Base-by-base conservation (phyloP, 129 eudicot species). In the Rutidosis leptorrhynchoides region DNA sequence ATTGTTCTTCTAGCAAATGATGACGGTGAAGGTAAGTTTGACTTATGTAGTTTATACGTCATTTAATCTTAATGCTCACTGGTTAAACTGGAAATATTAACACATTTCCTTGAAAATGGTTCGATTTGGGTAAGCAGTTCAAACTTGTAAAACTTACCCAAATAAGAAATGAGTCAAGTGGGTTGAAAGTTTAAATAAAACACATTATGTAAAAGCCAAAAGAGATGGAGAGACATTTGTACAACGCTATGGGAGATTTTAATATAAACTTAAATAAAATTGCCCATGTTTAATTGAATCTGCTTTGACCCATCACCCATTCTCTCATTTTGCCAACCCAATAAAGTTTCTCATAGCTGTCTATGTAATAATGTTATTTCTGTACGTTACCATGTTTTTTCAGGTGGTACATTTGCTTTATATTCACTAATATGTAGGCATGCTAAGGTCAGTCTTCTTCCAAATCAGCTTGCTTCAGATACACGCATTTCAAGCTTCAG, bases 361-460 rank as follows among this genome's bases (percentile, higher is more conserved):
- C 3, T 28, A 6, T 33, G 27, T 62, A 7, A 35, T 5, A 67
- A 56, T 71, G 63, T 51, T 19, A 70, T 45, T 46, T 45, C 23
- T 27, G 6, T 22, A 42, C 27, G 56, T 46, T 64, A 24, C 22
- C 35, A 4, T 21, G 20, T 10, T 57, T 11, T 62, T 72, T 74
- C 74, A 88, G 98, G 98, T 72, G 98, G 98, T 61, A 93, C 96
- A 54, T 89, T 93, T 86, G 96, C 98, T 60, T 69, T 93, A 64
- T 93, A 93, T 72, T 93, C 98, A 26, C 79, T 93, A 51, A 88
- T 93, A 26, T 93, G 98, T 80, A 85, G 98, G 75, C 87, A 88
- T 86, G 98, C 98, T 59, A 88, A 88, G 77, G 96, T 88, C 25
- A 88, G 95, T 75, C 96, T 93, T 70, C 87, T 93, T 54, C 95